phyloP scores from a whole-genome alignment of 202 grass and related monocot genomes.

The Hordeum pubiflorum region DNA sequence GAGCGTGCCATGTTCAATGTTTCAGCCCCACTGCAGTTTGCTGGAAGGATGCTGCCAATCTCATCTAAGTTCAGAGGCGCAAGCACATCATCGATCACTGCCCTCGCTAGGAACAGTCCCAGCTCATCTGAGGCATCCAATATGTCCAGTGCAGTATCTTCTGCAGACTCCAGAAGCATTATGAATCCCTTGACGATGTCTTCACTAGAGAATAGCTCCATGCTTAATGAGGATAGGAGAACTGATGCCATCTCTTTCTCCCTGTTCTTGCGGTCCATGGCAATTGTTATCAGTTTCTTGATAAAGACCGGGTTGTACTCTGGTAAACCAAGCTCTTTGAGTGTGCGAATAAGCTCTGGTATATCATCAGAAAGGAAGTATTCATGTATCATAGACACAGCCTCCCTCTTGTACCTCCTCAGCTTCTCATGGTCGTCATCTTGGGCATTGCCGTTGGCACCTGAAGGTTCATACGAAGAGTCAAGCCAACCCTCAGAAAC shows the following conservation, averaged over 20 bases:
- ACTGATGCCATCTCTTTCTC: constrained; percentile 95
- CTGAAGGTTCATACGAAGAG: constrained; percentile 43
- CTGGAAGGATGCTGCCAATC: constrained; percentile 67
- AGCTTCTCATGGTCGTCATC: constrained; percentile 69
- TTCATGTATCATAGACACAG: constrained; percentile 83
- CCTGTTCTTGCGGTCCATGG: constrained; percentile 93
- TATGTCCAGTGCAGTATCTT: constrained; percentile 90
- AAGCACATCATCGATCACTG: constrained; percentile 92
- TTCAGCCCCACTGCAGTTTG: constrained; percentile 62
- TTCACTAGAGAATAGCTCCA: constrained; percentile 86
- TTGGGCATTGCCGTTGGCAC: constrained; percentile 36
- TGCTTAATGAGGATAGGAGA: constrained; percentile 74
- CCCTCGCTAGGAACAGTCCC: constrained; percentile 80
- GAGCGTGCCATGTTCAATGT: constrained; percentile 74
- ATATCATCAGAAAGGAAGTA: constrained; percentile 94
- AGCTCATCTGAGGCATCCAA: constrained; percentile 90
- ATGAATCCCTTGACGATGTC: constrained; percentile 82
- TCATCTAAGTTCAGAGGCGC: constrained; percentile 82
- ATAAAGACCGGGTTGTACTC: constrained; percentile 81
- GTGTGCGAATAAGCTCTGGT: constrained; percentile 66
- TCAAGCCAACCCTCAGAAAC: constrained; percentile 77
- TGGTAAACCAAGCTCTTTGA: constrained; percentile 67
- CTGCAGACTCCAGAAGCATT: constrained; percentile 92
- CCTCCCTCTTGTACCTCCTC: constrained; percentile 76
- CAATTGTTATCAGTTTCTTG: constrained; percentile 94